Evolutionary conservation across 257 asterid species (phyloP).

Genomic region (Petunia secreta): DNA sequence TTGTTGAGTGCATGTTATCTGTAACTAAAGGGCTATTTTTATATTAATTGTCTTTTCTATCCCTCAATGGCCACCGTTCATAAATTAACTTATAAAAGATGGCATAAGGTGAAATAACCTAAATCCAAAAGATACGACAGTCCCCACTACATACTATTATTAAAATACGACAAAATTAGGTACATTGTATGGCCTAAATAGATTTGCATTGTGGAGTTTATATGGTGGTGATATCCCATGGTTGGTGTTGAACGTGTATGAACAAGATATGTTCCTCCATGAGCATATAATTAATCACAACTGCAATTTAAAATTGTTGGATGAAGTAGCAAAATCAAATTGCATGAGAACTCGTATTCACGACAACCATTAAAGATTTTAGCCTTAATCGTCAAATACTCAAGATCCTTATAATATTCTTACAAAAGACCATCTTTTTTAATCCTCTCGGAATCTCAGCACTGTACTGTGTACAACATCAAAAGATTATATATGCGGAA

Average conservation of each 20-base stretch:
- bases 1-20: background rate
- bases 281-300: too few species aligned
- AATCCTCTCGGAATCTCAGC: too few species aligned
- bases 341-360: too few species aligned
- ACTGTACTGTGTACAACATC: too few species aligned
- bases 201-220: background rate
- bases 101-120: background rate
- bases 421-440: too few species aligned
- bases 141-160: conserved; percentile 2
- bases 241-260: background rate
- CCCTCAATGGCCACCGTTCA: background rate
- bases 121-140: conserved; percentile 6
- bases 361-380: too few species aligned
- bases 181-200: background rate
- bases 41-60: background rate
- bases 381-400: too few species aligned
- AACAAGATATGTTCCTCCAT: too few species aligned
- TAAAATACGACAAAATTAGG: background rate
- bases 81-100: background rate
- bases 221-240: background rate
- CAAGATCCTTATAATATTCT: too few species aligned
- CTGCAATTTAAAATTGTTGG: too few species aligned
- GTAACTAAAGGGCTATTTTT: background rate
- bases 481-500: too few species aligned
- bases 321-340: too few species aligned